phyloP scores from a whole-genome alignment of 768 basidiomycete species.

The Suillus decipiens region DNA sequence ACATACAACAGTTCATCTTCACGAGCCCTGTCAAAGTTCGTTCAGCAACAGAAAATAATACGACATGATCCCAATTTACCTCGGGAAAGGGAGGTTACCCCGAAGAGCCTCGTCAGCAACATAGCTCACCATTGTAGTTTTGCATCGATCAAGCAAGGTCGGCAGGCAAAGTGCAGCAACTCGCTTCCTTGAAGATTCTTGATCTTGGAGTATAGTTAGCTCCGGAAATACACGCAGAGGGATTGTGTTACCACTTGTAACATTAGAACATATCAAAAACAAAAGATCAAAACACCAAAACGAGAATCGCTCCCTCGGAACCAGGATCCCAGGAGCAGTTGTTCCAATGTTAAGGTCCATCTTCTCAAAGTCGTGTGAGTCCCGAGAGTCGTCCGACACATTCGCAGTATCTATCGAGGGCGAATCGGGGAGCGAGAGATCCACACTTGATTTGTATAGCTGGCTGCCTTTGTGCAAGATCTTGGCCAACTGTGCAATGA shows the following conservation, averaged over 20 bases:
- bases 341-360: slow-evolving; percentile 52
- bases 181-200: slow-evolving; percentile 58
- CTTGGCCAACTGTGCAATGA: slow-evolving; percentile 68
- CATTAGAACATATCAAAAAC: slow-evolving; percentile 76
- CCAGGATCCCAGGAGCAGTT: slow-evolving; percentile 54
- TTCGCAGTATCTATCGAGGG: slow-evolving; percentile 14
- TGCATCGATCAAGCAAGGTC: slow-evolving; percentile 76
- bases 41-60: neutral
- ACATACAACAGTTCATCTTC: slow-evolving; percentile 92
- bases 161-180: slow-evolving; percentile 75
- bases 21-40: slow-evolving; percentile 52
- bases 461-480: slow-evolving; percentile 73
- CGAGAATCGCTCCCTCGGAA: slow-evolving; percentile 82
- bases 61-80: slow-evolving; percentile 42
- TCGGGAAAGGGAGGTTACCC: slow-evolving; percentile 86
- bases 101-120: slow-evolving; percentile 84
- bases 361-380: slow-evolving; percentile 35
- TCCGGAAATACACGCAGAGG: neutral
- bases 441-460: slow-evolving; percentile 44
- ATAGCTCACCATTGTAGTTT: slow-evolving; percentile 64
- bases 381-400: slow-evolving; percentile 18
- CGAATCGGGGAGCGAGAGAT: slow-evolving; percentile 14
- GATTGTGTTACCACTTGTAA: slow-evolving; percentile 51
- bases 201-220: slow-evolving; percentile 43
- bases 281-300: slow-evolving; percentile 93